Conservation (phyloP, 2,329 filamentous ascomycete genomes). For the Ilyonectria sp. region DNA sequence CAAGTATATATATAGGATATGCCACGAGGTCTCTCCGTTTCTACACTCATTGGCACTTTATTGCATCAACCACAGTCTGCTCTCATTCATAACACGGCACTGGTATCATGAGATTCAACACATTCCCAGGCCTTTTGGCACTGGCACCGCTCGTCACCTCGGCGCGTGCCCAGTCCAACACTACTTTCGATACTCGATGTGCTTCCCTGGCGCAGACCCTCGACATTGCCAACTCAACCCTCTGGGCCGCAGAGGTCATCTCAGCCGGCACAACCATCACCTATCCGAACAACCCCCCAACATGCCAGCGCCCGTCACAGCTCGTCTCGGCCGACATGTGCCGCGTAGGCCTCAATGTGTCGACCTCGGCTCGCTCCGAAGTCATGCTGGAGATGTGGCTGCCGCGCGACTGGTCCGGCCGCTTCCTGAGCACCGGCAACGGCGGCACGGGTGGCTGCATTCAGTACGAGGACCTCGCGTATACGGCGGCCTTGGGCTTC, state of each 20-base stretch:
- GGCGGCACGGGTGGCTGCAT: conserved; percentile 36
- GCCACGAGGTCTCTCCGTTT: too few relatives aligned
- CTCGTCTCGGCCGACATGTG: conserved; percentile 10
- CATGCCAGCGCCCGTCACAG: neutral
- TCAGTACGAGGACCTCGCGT: conserved; percentile 55
- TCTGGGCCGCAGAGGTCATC: conserved; percentile 27
- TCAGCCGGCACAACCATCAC: conserved; percentile 13
- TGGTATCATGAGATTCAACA: too few relatives aligned
- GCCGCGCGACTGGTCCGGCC: conserved; percentile 4
- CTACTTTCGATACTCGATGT: too few relatives aligned
- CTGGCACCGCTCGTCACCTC: too few relatives aligned
- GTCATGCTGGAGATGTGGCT: conserved; percentile 1
- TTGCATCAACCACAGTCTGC: too few relatives aligned
- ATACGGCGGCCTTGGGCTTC: conserved; percentile 59
- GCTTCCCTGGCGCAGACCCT: too few relatives aligned
- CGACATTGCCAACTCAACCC: too few relatives aligned
- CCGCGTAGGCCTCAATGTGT: neutral
- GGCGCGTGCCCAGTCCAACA: too few relatives aligned
- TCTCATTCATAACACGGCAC: too few relatives aligned
- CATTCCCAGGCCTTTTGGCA: too few relatives aligned
- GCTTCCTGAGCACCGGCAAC: neutral
- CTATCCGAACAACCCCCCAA: conserved; percentile 2
- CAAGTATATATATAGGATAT: too few relatives aligned
- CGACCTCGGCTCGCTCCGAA: neutral
- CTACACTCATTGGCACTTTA: too few relatives aligned